phyloP scores from a whole-genome alignment of 306 rosid genomes.

The Arachis stenosperma region DNA sequence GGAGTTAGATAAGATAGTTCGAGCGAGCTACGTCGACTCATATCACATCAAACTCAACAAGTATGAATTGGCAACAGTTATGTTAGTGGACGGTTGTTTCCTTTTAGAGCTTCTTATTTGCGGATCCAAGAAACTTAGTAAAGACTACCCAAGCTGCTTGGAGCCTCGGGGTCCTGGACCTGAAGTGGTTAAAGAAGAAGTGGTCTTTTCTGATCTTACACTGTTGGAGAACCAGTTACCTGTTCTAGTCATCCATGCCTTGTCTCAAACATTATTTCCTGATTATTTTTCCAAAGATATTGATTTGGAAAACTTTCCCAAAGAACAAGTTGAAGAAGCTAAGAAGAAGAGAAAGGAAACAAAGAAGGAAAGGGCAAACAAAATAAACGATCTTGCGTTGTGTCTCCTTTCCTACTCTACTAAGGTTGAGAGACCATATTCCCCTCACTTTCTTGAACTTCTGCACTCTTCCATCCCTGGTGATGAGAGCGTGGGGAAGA shows the following conservation, averaged over 20 bases:
- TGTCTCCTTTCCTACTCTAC: neutral
- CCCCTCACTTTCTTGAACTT: slow-evolving; percentile 30
- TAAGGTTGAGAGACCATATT: neutral
- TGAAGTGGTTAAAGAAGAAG: neutral
- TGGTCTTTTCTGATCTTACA: slow-evolving; percentile 17
- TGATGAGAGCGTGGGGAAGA: too few relatives aligned
- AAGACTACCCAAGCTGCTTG: too few relatives aligned
- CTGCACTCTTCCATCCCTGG: neutral
- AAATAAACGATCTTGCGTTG: neutral
- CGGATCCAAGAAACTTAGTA: too few relatives aligned
- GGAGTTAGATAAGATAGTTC: neutral
- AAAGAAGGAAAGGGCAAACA: neutral
- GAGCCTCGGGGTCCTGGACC: neutral
- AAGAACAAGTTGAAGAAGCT: too few relatives aligned
- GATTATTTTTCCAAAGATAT: too few relatives aligned
- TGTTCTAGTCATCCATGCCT: neutral
- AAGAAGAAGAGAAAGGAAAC: too few relatives aligned
- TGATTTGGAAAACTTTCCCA: too few relatives aligned
- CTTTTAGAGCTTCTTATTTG: slow-evolving; percentile 33
- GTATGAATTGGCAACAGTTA: slow-evolving; percentile 6
- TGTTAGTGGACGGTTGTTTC: slow-evolving; percentile 39
- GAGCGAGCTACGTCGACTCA: slow-evolving; percentile 7
- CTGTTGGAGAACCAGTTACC: slow-evolving; percentile 42
- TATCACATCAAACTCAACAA: neutral
- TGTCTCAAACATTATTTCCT: neutral